Percentiles rank a stretch among this genome's conserved stretches.
Conservation (phyloP, 1,284 basidiomycete genomes). For the Apiotrichum mycotoxinovorans region DNA sequence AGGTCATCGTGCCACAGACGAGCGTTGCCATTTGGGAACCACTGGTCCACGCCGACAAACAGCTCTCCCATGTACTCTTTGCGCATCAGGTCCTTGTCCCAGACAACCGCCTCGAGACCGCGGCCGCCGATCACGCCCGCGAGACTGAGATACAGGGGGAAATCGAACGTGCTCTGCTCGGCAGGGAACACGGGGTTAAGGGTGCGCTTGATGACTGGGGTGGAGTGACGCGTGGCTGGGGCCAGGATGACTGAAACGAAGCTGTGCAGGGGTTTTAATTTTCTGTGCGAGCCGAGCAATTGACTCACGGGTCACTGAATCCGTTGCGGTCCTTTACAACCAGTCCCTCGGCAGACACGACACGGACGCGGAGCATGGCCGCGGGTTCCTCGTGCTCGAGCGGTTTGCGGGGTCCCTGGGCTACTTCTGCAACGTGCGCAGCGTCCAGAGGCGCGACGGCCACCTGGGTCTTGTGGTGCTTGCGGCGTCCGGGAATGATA, state of each 20-base stretch:
- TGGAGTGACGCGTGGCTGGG: slow-evolving; percentile 62
- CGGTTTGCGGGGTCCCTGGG: slow-evolving; percentile 41
- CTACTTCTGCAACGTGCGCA: slow-evolving; percentile 33
- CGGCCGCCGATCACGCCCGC: slow-evolving; percentile 66
- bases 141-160: slow-evolving; percentile 71
- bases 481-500: background rate
- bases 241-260: slow-evolving; percentile 70
- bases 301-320: slow-evolving; percentile 47
- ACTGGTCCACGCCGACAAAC: slow-evolving; percentile 69
- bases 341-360: slow-evolving; percentile 51
- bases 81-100: slow-evolving; percentile 76
- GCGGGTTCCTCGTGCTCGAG: slow-evolving; percentile 48
- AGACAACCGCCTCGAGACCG: slow-evolving; percentile 75
- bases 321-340: slow-evolving; percentile 55
- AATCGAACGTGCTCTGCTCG: slow-evolving; percentile 79
- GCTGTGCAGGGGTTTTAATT: slow-evolving; percentile 51
- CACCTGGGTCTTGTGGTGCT: slow-evolving; percentile 9
- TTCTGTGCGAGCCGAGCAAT: slow-evolving; percentile 69
- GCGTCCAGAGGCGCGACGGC: slow-evolving; percentile 20
- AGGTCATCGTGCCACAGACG: slow-evolving; percentile 39
- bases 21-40: slow-evolving; percentile 61
- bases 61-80: slow-evolving; percentile 94
- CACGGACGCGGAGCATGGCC: slow-evolving; percentile 47
- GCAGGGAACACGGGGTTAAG: slow-evolving; percentile 69
- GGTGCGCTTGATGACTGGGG: slow-evolving; percentile 73